Percentiles rank a stretch among this genome's conserved stretches.
phyloP scores from a whole-genome alignment of 306 rosid genomes.

The Trifolium repens region DNA sequence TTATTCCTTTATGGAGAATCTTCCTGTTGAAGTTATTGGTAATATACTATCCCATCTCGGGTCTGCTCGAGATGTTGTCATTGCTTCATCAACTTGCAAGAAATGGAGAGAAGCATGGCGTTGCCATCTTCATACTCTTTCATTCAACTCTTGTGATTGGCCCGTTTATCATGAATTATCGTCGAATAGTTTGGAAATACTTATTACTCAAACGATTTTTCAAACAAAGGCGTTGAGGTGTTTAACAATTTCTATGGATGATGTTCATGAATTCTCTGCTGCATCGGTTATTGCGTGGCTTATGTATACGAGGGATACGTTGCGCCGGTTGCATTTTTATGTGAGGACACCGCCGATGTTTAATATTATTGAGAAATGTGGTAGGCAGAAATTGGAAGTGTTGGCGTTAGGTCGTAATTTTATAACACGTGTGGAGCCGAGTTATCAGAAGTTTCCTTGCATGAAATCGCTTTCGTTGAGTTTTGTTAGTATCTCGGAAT shows the following conservation, averaged over 20 bases:
- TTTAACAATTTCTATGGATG: constrained; percentile 67
- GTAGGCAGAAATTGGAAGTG: constrained; percentile 65
- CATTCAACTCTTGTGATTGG: constrained; percentile 71
- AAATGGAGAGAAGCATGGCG: constrained; percentile 86
- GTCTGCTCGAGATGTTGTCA: constrained; percentile 79
- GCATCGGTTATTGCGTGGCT: constrained; percentile 81
- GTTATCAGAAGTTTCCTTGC: constrained; percentile 70
- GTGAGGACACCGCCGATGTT: constrained; percentile 64
- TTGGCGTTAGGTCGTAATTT: constrained; percentile 65
- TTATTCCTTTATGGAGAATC: constrained; percentile 54
- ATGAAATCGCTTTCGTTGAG: constrained; percentile 66
- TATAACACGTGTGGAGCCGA: constrained; percentile 65
- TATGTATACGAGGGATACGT: constrained; percentile 74
- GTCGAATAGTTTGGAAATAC: constrained; percentile 62
- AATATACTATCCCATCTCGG: constrained; percentile 68
- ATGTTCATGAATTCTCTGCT: constrained; percentile 67
- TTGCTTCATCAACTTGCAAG: constrained; percentile 79
- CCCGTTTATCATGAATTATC: constrained; percentile 55
- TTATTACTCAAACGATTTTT: constrained; percentile 81
- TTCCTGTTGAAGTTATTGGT: constrained; percentile 89
- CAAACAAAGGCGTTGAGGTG: constrained; percentile 65
- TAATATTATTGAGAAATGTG: constrained; percentile 73
- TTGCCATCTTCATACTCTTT: constrained; percentile 65
- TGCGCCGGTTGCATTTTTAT: constrained; percentile 57
- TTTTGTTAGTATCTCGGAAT: constrained; percentile 60